Evolutionary conservation across 2,329 filamentous ascomycete species (phyloP).

Genomic region (Pseudogymnoascus sp.): DNA sequence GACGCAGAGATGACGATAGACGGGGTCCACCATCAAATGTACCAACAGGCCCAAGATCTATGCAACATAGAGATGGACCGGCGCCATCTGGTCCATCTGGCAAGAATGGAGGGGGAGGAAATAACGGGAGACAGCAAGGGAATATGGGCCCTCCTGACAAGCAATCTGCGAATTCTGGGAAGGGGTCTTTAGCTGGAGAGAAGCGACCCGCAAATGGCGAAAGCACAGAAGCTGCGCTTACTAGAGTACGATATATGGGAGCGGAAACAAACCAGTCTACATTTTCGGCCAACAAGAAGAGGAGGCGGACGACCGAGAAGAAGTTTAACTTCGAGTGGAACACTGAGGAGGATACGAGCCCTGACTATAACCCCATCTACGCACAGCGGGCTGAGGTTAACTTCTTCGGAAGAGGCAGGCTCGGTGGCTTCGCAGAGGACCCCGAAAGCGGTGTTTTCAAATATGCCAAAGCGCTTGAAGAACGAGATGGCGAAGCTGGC

Average conservation of each 20-base stretch:
- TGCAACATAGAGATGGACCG: conserved; percentile 40
- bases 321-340: conserved; percentile 99
- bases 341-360: conserved; percentile 82
- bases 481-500: conserved; percentile 69
- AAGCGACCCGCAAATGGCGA: conserved; percentile 36
- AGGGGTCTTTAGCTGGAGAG: conserved; percentile 29
- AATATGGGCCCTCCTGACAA: conserved; percentile 26
- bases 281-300: conserved; percentile 94
- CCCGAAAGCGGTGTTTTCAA: conserved; percentile 47
- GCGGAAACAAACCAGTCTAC: conserved; percentile 78
- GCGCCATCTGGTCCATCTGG: conserved; percentile 43
- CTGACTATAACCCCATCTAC: conserved; percentile 75
- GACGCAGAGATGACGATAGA: conserved; percentile 21
- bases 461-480: conserved; percentile 61
- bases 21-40: conserved; percentile 30
- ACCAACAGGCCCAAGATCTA: conserved; percentile 66
- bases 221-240: conserved; percentile 64
- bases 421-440: conserved; percentile 58
- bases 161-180: conserved; percentile 20
- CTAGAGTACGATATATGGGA: conserved; percentile 82
- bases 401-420: conserved; percentile 60
- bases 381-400: conserved; percentile 56
- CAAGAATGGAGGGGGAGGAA: conserved; percentile 21
- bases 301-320: conserved; percentile 82
- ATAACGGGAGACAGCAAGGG: conserved; percentile 18